Conservation (phyloP, 495 filamentous ascomycete species). For the Viridothelium virens region DNA sequence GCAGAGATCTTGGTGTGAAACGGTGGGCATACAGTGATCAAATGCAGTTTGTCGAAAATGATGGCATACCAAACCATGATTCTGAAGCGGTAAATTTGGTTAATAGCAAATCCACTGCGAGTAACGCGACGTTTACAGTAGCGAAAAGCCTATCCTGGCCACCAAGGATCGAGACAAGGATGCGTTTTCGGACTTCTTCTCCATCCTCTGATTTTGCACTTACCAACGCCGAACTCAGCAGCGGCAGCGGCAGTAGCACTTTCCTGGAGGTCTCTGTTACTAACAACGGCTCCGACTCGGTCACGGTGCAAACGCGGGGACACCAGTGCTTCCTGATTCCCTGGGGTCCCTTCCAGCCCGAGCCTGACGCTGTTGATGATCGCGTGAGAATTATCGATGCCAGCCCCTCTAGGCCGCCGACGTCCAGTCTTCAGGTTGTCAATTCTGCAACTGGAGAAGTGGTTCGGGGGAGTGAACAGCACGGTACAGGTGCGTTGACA, state of each 20-base stretch:
- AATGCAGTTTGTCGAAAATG: conserved; percentile 18
- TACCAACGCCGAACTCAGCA: conserved; percentile 15
- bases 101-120: conserved; percentile 27
- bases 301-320: conserved; percentile 26
- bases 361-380: conserved; percentile 13
- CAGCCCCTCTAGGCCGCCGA: conserved; percentile 4
- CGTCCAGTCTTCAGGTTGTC: conserved; percentile 11
- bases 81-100: conserved; percentile 24
- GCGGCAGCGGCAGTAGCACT: not conserved
- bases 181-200: conserved; percentile 23
- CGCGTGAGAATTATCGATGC: conserved; percentile 11
- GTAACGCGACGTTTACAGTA: conserved; percentile 25
- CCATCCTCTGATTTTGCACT: conserved; percentile 12
- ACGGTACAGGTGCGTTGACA: not conserved
- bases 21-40: conserved; percentile 20
- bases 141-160: conserved; percentile 19
- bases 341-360: conserved; percentile 25
- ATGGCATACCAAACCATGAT: conserved; percentile 15
- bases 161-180: conserved; percentile 24
- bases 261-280: conserved; percentile 21
- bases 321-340: conserved; percentile 23
- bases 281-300: conserved; percentile 17
- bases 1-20: conserved; percentile 22
- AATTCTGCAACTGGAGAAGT: conserved; percentile 11
- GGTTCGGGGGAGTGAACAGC: conserved; percentile 6